A percentile compares a stretch with the other conserved stretches of the same genome.
Evolutionary conservation across 2,329 filamentous ascomycete genomes (phyloP).

Genomic region (Samsoniella hepiali): DNA sequence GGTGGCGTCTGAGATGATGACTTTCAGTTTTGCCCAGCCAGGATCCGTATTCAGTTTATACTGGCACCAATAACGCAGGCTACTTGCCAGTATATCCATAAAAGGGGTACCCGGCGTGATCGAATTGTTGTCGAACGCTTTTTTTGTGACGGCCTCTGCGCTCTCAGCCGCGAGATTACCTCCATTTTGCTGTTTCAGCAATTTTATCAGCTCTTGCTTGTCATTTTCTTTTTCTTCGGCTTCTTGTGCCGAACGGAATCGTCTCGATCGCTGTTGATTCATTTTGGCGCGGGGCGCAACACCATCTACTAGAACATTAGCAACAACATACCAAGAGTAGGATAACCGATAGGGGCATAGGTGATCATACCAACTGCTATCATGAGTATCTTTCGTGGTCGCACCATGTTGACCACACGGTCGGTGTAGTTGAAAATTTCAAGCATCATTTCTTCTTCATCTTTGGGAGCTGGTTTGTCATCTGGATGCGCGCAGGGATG

Average conservation of each 20-base stretch:
- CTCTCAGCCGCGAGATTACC: conserved; percentile 60
- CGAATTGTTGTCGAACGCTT: conserved; percentile 83
- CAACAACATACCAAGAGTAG: conserved; percentile 23
- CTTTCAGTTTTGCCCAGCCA: conserved; percentile 90
- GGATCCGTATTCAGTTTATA: conserved; percentile 98
- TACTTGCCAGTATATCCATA: conserved; percentile 91
- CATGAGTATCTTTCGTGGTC: conserved; percentile 91
- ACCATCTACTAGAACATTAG: conserved; percentile 60
- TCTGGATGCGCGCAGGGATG: conserved; percentile 98
- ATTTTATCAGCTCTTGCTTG: conserved; percentile 80
- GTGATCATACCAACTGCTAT: conserved; percentile 79
- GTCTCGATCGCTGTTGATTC: conserved; percentile 96
- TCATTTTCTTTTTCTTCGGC: conserved; percentile 91
- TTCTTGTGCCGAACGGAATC: conserved; percentile 91
- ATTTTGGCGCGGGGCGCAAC: conserved; percentile 98
- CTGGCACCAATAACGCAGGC: conserved; percentile 91
- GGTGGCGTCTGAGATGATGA: conserved; percentile 97
- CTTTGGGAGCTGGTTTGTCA: conserved; percentile 82
- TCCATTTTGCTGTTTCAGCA: conserved; percentile 75
- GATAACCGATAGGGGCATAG: not conserved
- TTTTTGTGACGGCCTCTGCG: conserved; percentile 65
- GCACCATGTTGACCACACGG: conserved; percentile 96
- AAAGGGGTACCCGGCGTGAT: conserved; percentile 98
- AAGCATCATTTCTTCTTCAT: conserved; percentile 99
- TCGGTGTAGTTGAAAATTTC: conserved; percentile 99